Evolutionary conservation across 345 rosid species (phyloP).

Genomic region (Microthlaspi erraticum): DNA sequence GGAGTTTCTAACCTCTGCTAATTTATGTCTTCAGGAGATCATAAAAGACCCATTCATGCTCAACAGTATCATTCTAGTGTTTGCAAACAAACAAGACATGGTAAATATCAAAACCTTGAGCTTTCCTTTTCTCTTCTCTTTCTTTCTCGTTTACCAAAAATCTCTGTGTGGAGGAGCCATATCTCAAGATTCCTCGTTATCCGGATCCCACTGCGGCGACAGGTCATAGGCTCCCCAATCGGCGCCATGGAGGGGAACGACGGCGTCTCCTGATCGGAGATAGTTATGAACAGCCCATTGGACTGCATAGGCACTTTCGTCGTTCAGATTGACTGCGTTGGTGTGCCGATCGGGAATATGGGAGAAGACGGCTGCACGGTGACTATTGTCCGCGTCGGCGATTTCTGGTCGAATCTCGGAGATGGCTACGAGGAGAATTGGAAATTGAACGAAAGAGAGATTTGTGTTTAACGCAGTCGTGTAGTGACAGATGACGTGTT

Average conservation of each 20-base stretch:
- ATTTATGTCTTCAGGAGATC: conserved; percentile 61
- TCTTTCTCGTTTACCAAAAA: neutral
- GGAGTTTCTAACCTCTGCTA: conserved; percentile 37
- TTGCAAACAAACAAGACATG: conserved; percentile 99
- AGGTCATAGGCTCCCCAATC: too few species aligned
- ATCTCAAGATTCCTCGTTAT: too few species aligned
- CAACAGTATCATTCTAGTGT: conserved; percentile 90
- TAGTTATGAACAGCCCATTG: conserved; percentile 88
- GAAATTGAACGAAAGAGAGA: too few species aligned
- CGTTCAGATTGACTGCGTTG: conserved; percentile 88
- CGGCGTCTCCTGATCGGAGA: conserved; percentile 82
- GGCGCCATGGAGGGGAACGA: too few species aligned
- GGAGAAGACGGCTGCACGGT: conserved; percentile 75
- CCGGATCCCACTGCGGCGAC: too few species aligned
- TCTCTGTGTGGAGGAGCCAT: conserved; percentile 67
- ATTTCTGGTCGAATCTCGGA: conserved; percentile 42
- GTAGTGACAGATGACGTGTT: too few species aligned
- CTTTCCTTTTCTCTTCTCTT: neutral
- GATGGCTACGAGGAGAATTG: conserved; percentile 41
- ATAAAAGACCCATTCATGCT: conserved; percentile 98
- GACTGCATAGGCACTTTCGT: conserved; percentile 84
- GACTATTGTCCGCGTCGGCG: conserved; percentile 47
- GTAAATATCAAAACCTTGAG: conserved; percentile 50
- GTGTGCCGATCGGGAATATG: conserved; percentile 51
- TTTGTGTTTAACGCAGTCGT: too few species aligned